Evolutionary conservation across 768 basidiomycete genomes (phyloP).

Genomic region (Phlebiopsis flavidoalba): DNA sequence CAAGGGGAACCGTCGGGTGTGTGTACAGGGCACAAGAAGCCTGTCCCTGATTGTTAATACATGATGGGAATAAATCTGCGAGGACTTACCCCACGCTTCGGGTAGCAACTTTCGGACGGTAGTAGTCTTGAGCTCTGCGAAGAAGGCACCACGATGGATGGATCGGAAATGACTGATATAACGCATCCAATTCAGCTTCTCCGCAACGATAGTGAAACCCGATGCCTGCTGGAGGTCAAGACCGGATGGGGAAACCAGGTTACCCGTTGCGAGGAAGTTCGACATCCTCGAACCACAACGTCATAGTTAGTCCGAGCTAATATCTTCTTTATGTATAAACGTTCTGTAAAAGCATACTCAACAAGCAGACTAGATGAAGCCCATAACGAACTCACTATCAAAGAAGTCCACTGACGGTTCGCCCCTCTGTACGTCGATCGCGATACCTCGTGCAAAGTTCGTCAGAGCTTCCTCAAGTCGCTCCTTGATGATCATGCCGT

Average conservation of each 20-base stretch:
- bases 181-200: conserved; percentile 97
- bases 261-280: conserved; percentile 97
- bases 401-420: conserved; percentile 78
- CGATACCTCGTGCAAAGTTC: conserved; percentile 64
- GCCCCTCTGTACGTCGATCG: conserved; percentile 69
- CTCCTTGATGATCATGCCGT: conserved; percentile 98
- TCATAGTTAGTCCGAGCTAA: conserved; percentile 82
- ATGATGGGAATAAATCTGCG: conserved; percentile 27
- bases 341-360: conserved; percentile 40
- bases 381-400: conserved; percentile 54
- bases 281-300: conserved; percentile 82
- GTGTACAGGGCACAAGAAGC: conserved; percentile 97
- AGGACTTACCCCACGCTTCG: conserved; percentile 80
- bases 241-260: conserved; percentile 89
- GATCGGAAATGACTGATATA: conserved; percentile 98
- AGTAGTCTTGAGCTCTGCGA: conserved; percentile 97
- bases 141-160: conserved; percentile 99
- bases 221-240: conserved; percentile 96
- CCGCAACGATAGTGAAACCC: conserved; percentile 98
- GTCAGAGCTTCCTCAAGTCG: conserved; percentile 86
- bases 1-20: conserved; percentile 98
- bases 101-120: conserved; percentile 94
- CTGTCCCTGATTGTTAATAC: conserved; percentile 30
- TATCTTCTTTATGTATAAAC: conserved; percentile 77
- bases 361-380: not conserved